Conservation (phyloP, 177 flowering plant genomes). For the Tripterygium wilfordii region DNA sequence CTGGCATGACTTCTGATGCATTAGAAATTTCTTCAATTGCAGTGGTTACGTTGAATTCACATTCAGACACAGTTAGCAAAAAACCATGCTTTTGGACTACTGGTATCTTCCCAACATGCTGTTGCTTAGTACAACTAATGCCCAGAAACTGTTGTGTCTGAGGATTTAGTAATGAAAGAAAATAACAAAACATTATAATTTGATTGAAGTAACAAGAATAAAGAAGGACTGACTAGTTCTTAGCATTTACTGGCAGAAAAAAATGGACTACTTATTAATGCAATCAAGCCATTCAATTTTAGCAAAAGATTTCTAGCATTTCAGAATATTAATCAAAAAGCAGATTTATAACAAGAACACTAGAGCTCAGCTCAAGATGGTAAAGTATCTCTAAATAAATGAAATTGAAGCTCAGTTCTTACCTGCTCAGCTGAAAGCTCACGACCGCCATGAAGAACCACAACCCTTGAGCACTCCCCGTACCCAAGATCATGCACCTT, state of each 20-base stretch:
- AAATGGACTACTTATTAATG: too few species aligned
- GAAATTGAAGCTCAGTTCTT: neutral
- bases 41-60: constrained; percentile 69
- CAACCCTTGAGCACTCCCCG: constrained; percentile 60
- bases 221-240: too few species aligned
- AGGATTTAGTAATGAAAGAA: too few species aligned
- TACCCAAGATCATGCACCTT: constrained; percentile 75
- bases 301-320: too few species aligned
- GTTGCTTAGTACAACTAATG: constrained; percentile 36
- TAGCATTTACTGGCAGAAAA: too few species aligned
- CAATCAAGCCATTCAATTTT: too few species aligned
- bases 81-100: constrained; percentile 51
- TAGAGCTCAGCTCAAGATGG: too few species aligned
- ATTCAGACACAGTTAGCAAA: constrained; percentile 67
- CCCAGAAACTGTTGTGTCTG: constrained; percentile 64
- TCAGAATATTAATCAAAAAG: too few species aligned
- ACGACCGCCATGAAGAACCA: constrained; percentile 74
- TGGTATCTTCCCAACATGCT: constrained; percentile 38
- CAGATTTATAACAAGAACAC: too few species aligned
- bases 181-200: too few species aligned
- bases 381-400: neutral
- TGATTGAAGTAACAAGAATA: too few species aligned
- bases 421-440: constrained; percentile 74
- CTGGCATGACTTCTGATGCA: constrained; percentile 27
- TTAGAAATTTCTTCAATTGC: constrained; percentile 73